phyloP scores from a whole-genome alignment of 73 alveolate species.

The Paramecium sonneborni region DNA sequence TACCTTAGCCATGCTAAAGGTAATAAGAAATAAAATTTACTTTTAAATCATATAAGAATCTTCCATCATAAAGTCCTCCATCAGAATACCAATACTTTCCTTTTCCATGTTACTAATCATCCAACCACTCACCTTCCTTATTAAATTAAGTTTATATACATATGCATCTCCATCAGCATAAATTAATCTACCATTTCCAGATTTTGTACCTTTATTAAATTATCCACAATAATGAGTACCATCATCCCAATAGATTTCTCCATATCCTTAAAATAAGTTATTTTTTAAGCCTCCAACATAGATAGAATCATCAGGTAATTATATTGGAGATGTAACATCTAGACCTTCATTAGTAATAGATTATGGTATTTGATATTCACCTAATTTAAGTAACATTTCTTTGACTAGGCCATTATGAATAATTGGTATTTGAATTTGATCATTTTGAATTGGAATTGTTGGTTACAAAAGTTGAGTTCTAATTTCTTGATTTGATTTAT shows the following conservation, averaged over 20 bases:
- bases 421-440: background rate
- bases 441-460: background rate
- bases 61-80: background rate
- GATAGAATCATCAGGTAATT: background rate
- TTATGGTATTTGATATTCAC: background rate
- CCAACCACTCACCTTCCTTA: conserved; percentile 47
- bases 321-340: background rate
- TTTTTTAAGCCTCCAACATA: conserved; percentile 25
- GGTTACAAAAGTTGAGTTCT: background rate
- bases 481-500: background rate
- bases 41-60: background rate
- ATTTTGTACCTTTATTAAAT: background rate
- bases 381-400: background rate
- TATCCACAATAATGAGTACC: conserved; percentile 75
- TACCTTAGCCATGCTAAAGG: conserved; percentile 13
- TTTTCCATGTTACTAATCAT: background rate
- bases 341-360: background rate
- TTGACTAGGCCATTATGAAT: conserved; percentile 17
- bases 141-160: background rate
- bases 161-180: conserved; percentile 28
- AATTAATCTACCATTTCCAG: conserved; percentile 19
- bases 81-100: conserved; percentile 34
- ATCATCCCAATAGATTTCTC: conserved; percentile 71
- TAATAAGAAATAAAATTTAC: background rate
- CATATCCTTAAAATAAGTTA: conserved; percentile 67